phyloP scores from a whole-genome alignment of 371 early-diverging fungal genomes.

The Lichtheimia hyalospora region DNA sequence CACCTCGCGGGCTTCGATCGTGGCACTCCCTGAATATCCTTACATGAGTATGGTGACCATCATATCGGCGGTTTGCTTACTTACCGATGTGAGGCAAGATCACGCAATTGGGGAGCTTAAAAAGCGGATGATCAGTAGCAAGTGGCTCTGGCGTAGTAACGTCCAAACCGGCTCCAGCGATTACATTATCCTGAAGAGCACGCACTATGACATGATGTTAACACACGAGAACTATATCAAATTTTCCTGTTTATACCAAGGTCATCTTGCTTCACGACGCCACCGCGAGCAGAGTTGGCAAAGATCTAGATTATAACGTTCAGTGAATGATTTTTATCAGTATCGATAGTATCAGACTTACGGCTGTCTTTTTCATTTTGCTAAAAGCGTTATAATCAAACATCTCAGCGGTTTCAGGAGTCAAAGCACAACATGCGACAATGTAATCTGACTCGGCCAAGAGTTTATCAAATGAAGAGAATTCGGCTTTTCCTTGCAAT shows the following conservation, averaged over 20 bases:
- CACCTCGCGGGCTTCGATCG: slow-evolving; percentile 77
- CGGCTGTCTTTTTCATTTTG: slow-evolving; percentile 70
- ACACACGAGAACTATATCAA: background rate
- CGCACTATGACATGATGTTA: slow-evolving; percentile 23
- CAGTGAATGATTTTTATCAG: background rate
- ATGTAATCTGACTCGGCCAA: slow-evolving; percentile 69
- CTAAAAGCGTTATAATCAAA: slow-evolving; percentile 63
- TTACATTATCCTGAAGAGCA: slow-evolving; percentile 58
- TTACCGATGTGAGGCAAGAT: slow-evolving; percentile 72
- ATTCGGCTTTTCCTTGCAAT: slow-evolving; percentile 33
- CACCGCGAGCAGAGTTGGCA: slow-evolving; percentile 84
- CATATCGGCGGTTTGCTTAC: background rate
- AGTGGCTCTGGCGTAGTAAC: slow-evolving; percentile 90
- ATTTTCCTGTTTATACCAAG: slow-evolving; percentile 34
- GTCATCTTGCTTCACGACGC: slow-evolving; percentile 75
- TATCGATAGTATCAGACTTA: slow-evolving; percentile 19
- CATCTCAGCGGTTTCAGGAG: slow-evolving; percentile 63
- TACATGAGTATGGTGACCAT: background rate
- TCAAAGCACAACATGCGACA: slow-evolving; percentile 72
- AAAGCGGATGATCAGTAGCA: slow-evolving; percentile 58
- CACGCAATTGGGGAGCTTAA: slow-evolving; percentile 61
- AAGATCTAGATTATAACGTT: slow-evolving; percentile 49
- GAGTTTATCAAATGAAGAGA: slow-evolving; percentile 53
- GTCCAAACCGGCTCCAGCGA: slow-evolving; percentile 82
- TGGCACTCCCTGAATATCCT: slow-evolving; percentile 64